Conservation (phyloP, 805 yeast genomes). For the Nakazawaea molendinolei region DNA sequence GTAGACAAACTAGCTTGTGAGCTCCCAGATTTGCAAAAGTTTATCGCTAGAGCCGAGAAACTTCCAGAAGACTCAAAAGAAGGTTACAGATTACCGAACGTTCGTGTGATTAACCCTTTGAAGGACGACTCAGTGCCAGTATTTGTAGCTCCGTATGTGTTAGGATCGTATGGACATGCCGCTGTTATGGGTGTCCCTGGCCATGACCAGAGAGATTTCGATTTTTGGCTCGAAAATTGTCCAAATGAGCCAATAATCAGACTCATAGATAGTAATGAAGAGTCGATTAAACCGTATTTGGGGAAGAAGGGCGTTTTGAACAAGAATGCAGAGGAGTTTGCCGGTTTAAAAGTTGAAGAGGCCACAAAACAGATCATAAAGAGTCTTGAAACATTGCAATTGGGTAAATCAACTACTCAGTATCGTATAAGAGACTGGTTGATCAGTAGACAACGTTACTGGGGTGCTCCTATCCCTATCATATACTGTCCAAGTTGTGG, state of each 20-base stretch:
- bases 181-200: conserved; percentile 99
- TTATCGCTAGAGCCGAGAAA: conserved; percentile 33
- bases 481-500: conserved; percentile 86
- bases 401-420: conserved; percentile 45
- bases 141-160: conserved; percentile 85
- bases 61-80: conserved; percentile 43
- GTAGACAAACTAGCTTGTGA: conserved; percentile 30
- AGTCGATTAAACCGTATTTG: conserved; percentile 26
- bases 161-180: conserved; percentile 79
- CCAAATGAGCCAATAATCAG: conserved; percentile 34
- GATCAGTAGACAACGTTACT: conserved; percentile 87
- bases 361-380: conserved; percentile 46
- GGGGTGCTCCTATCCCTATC: conserved; percentile 99
- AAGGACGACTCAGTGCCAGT: conserved; percentile 52
- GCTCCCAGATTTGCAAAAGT: conserved; percentile 36
- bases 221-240: conserved; percentile 67
- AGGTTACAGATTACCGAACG: conserved; percentile 46
- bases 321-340: conserved; percentile 37
- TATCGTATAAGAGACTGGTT: conserved; percentile 87
- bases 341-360: conserved; percentile 41
- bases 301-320: conserved; percentile 42
- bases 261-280: conserved; percentile 33
- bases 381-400: conserved; percentile 27
- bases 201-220: conserved; percentile 79
- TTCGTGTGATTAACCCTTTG: conserved; percentile 57